Evolutionary conservation across 352 stramenopile genomes (phyloP).

Genomic region (Pythium sp.): DNA sequence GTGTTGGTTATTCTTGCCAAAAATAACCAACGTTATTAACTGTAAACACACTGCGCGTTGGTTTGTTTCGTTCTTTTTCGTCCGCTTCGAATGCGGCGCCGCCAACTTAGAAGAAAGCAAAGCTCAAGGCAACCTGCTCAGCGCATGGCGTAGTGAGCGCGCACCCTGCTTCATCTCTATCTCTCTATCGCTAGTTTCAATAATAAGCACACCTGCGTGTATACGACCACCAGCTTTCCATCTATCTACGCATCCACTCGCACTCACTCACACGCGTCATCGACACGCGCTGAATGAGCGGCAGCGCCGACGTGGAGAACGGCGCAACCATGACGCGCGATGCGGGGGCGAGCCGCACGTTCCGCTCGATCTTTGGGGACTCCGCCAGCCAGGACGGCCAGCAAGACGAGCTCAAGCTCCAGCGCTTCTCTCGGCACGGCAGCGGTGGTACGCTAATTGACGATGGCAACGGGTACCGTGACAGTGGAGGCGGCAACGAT

Average conservation of each 20-base stretch:
- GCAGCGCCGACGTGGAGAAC: conserved; percentile 10
- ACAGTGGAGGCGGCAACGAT: conserved; percentile 19
- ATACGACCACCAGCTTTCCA: not conserved
- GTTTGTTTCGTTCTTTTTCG: conserved; percentile 1
- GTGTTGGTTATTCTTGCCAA: not conserved
- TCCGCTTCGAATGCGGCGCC: not conserved
- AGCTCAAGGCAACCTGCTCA: not conserved
- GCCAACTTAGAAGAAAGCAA: not conserved
- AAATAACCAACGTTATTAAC: not conserved
- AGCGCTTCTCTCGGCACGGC: conserved; percentile 12
- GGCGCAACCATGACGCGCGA: conserved; percentile 42
- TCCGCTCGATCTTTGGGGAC: conserved; percentile 65
- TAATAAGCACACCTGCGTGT: not conserved
- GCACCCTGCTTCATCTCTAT: not conserved
- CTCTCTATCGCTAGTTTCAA: not conserved
- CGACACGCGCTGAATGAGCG: conserved; percentile 26
- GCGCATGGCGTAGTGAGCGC: not conserved
- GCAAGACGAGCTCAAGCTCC: conserved; percentile 18
- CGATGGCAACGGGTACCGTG: not conserved
- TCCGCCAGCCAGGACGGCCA: conserved; percentile 10
- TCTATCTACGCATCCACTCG: not conserved
- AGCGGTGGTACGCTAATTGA: not conserved
- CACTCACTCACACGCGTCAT: not conserved
- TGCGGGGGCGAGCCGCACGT: conserved; percentile 58
- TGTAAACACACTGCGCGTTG: not conserved